Evolutionary conservation across 169 alveolate genomes (phyloP).

Genomic region (Plasmodium coatneyi): DNA sequence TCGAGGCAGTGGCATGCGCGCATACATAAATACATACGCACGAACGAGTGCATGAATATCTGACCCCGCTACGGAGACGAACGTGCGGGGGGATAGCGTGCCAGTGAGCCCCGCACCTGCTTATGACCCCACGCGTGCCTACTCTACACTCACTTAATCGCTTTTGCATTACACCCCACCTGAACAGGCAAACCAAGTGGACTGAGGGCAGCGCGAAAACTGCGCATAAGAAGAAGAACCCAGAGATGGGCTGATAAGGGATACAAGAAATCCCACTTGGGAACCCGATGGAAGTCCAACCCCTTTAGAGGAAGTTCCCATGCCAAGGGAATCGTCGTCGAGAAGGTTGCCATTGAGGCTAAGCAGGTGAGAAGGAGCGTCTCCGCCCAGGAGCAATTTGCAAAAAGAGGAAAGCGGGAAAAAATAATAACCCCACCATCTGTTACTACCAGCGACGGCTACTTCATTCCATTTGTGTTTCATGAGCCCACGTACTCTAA

Average conservation of each 20-base stretch:
- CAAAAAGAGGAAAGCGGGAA: background rate
- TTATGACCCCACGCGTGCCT: background rate
- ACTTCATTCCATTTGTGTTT: slow-evolving; percentile 61
- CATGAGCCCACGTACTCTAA: slow-evolving; percentile 3
- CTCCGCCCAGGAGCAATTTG: background rate
- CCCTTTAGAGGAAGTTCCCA: slow-evolving; percentile 99
- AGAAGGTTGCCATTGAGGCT: slow-evolving; percentile 99
- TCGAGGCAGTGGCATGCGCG: background rate
- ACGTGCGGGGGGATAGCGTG: no score
- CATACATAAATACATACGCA: background rate
- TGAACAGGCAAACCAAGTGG: slow-evolving; percentile 97
- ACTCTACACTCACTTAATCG: no score
- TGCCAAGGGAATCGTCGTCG: slow-evolving; percentile 99
- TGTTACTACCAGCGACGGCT: no score
- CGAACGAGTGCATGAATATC: background rate
- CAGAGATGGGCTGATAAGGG: slow-evolving; percentile 99
- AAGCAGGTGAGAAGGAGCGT: slow-evolving; percentile 91
- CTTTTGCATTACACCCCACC: background rate
- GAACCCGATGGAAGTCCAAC: slow-evolving; percentile 96
- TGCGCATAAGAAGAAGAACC: slow-evolving; percentile 95
- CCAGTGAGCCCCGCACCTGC: background rate
- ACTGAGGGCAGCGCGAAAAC: slow-evolving; percentile 98
- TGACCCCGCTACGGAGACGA: no score
- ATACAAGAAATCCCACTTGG: slow-evolving; percentile 96
- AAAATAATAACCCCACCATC: no score